phyloP scores from a whole-genome alignment of 805 yeast genomes.

The Debaryomyces prosopidis region DNA sequence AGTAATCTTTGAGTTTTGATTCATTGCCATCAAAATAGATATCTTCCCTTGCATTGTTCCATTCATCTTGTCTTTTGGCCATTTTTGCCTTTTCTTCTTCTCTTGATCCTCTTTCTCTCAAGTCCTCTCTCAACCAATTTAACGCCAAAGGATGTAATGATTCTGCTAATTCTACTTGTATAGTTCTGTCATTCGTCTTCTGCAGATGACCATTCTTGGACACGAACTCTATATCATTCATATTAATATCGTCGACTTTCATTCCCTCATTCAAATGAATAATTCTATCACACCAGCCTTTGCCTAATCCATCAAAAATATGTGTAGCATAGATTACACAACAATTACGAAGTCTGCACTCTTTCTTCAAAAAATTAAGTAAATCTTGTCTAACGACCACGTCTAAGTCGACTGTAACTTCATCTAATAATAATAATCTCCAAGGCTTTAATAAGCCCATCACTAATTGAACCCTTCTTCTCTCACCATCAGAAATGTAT shows the following conservation, averaged over 20 bases:
- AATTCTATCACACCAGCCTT: conserved; percentile 80
- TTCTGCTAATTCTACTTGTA: conserved; percentile 44
- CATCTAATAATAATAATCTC: conserved; percentile 85
- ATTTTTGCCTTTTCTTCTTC: conserved; percentile 42
- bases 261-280: conserved; percentile 75
- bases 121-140: conserved; percentile 61
- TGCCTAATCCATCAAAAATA: conserved; percentile 90
- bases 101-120: conserved; percentile 54
- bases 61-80: conserved; percentile 51
- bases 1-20: conserved; percentile 47
- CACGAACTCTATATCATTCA: conserved; percentile 26
- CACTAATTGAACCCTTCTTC: conserved; percentile 88
- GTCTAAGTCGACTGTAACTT: conserved; percentile 95
- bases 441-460: conserved; percentile 95
- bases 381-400: conserved; percentile 83
- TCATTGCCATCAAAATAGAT: conserved; percentile 46
- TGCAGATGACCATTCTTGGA: conserved; percentile 13
- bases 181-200: conserved; percentile 4
- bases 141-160: conserved; percentile 74
- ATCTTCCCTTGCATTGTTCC: conserved; percentile 48
- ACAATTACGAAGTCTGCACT: conserved; percentile 67
- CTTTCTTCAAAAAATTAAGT: conserved; percentile 67
- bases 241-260: conserved; percentile 37
- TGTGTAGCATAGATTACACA: conserved; percentile 93
- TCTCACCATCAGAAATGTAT: conserved; percentile 88